Conservation (phyloP, 768 basidiomycete species). For the Daedaleopsis sinensis region DNA sequence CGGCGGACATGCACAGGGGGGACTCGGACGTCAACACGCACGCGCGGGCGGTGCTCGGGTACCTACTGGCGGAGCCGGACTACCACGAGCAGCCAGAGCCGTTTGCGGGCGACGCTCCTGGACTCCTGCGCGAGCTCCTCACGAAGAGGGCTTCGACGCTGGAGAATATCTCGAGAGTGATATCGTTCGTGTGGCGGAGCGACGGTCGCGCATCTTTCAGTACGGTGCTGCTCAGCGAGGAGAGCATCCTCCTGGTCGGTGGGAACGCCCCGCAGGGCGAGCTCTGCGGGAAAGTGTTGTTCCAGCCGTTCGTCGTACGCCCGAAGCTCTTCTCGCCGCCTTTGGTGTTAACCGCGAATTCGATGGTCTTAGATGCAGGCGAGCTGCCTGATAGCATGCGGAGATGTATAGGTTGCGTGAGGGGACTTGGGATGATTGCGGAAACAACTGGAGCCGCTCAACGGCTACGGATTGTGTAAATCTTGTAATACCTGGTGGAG, state of each 20-base stretch:
- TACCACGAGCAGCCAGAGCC: conserved; percentile 4
- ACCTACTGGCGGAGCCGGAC: conserved; percentile 4
- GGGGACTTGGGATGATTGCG: too few species aligned
- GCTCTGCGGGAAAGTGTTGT: conserved; percentile 1
- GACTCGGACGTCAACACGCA: background rate
- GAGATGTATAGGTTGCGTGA: too few species aligned
- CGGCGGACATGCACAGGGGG: background rate
- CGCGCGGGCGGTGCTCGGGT: conserved; percentile 9
- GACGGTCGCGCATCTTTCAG: conserved; percentile 2
- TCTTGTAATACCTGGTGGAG: too few species aligned
- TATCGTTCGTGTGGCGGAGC: background rate
- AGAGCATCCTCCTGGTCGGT: conserved; percentile 8
- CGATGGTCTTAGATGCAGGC: conserved; percentile 3
- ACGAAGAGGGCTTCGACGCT: background rate
- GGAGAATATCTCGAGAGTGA: conserved; percentile 7
- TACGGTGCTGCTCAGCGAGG: conserved; percentile 3
- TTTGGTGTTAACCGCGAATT: conserved; percentile 7
- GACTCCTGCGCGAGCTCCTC: background rate
- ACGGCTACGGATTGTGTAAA: too few species aligned
- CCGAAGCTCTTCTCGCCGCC: conserved; percentile 16
- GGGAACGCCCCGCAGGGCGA: conserved; percentile 2
- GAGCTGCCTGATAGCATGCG: too few species aligned
- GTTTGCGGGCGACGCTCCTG: background rate
- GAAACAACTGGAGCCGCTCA: too few species aligned
- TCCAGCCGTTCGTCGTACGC: conserved; percentile 10